These are phyloP conservation scores for Phytopythium delawarense DNA, from an alignment of 352 stramenopile genomes.

Conservation along the genomic window DNA sequence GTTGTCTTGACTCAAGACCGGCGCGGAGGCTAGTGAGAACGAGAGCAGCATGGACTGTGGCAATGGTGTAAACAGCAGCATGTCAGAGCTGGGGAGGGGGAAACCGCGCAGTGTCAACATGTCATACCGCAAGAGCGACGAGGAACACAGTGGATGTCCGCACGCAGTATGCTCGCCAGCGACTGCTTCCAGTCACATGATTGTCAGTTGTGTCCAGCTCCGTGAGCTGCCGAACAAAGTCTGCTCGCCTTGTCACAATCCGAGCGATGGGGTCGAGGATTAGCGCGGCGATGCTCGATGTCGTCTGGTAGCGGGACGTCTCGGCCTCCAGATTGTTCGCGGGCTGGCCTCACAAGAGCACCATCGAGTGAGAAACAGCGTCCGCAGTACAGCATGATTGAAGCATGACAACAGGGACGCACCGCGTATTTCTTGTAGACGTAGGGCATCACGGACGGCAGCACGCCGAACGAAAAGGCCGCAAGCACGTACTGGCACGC, in stretches of 20 bases:
- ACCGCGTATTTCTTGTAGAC: constrained; percentile 72
- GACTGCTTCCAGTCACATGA: neutral
- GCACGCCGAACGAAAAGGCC: constrained; percentile 57
- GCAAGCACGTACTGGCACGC: constrained; percentile 51
- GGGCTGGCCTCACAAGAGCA: constrained; percentile 15
- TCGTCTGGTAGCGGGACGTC: constrained; percentile 51
- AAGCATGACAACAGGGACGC: constrained; percentile 11
- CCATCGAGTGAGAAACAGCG: too few relatives aligned
- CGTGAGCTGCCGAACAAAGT: neutral
- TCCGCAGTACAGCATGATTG: too few relatives aligned
- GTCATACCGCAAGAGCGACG: constrained; percentile 39
- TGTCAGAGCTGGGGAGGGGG: neutral
- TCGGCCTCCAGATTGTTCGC: constrained; percentile 23
- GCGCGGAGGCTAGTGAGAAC: constrained; percentile 37
- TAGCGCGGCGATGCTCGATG: constrained; percentile 43
- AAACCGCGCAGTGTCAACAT: too few relatives aligned
- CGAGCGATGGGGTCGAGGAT: constrained; percentile 47
- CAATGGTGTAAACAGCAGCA: neutral
- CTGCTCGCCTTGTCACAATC: constrained; percentile 29
- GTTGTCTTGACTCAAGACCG: constrained; percentile 29
- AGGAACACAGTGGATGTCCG: constrained; percentile 26
- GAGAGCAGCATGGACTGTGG: constrained; percentile 36
- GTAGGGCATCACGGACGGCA: constrained; percentile 70
- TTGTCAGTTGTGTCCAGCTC: neutral
- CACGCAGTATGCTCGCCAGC: constrained; percentile 39